Evolutionary conservation across 2,329 filamentous ascomycete genomes (phyloP), one percentile per base, ranked within the genome.

Genomic region (Curvularia sp.): DNA sequence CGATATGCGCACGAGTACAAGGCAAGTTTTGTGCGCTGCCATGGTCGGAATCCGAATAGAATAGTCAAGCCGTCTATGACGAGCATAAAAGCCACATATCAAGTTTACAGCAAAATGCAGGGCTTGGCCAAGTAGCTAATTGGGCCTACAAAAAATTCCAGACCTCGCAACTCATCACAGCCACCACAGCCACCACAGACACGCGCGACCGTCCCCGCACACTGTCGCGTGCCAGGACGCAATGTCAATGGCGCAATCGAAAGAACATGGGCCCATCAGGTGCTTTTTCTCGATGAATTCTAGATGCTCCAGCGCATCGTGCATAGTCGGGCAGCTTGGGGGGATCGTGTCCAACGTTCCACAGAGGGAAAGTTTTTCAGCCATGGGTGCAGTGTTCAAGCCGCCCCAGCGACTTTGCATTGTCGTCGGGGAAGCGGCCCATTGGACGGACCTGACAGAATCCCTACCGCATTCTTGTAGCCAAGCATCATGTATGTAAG

Each of bases 401-500:
- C 34, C 34, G 34, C 49, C 32, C n/a, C 27, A 32, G 30, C 21
- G 13, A 52, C 21, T 34, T 36, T 34, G 49, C 27, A n/a, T 36
- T 18, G 2, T 46, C 9, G 34, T 38, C 50, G 50, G 50, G 41
- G 50, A 46, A 53, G 50, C 50, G 50, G 42, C 30, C 36, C 12
- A 36, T 12, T 18, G 19, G 38, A 52, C 13, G 46, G 46, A 36
- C 46, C 30, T 49, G 32, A 39, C 21, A 28, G 47, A 36, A 25
- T 7, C 39, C 32, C 41, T 49, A 46, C 38, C 38, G 41, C 8
- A 38, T 53, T 54, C 43, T 43, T 45, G 39, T 21, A 36, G 43
- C 38, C 43, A 57, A 45, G 45, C 55, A 32, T 51, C 51, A 50
- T 50, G 55, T 45, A 50, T 50, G 55, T 45, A 52, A 47, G 50